These are phyloP conservation scores for Penicillium thymicola DNA, from an alignment of 2,329 filamentous ascomycete genomes.

Conservation along the genomic window DNA sequence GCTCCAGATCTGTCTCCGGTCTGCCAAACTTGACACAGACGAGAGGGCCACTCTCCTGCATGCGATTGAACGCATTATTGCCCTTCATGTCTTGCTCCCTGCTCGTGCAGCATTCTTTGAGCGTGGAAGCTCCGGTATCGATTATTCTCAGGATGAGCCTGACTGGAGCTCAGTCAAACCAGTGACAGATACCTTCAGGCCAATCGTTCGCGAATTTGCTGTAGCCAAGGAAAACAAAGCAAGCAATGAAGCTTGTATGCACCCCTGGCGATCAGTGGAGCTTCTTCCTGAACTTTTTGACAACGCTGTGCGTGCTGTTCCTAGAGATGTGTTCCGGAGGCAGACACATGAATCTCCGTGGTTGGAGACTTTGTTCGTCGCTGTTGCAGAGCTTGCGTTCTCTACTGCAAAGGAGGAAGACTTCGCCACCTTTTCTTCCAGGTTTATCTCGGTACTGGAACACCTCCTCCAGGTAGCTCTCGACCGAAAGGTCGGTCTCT, in stretches of 20 bases:
- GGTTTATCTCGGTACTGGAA: constrained; percentile 36
- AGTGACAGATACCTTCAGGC: constrained; percentile 36
- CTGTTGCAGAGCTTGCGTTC: constrained; percentile 40
- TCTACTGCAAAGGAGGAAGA: constrained; percentile 33
- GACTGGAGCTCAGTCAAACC: constrained; percentile 36
- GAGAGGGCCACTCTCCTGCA: constrained; percentile 32
- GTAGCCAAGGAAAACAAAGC: constrained; percentile 7
- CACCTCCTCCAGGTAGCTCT: constrained; percentile 40
- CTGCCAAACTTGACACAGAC: constrained; percentile 29
- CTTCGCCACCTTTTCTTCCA: constrained; percentile 22
- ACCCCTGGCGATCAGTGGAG: constrained; percentile 31
- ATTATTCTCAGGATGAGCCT: constrained; percentile 34
- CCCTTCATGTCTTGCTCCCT: constrained; percentile 43
- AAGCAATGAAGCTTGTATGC: constrained; percentile 11
- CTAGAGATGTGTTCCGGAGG: constrained; percentile 42
- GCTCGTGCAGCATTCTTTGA: constrained; percentile 39
- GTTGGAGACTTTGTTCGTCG: constrained; percentile 50
- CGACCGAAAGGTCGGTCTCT: constrained; percentile 38
- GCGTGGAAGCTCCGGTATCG: constrained; percentile 32
- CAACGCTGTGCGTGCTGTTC: constrained; percentile 46
- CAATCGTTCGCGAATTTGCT: constrained; percentile 33
- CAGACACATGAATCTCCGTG: constrained; percentile 48
- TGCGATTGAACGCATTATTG: constrained; percentile 38
- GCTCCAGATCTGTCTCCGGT: constrained; percentile 30
- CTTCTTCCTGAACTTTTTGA: constrained; percentile 45